phyloP scores from a whole-genome alignment of 345 rosid genomes.

The Tarenaya hassleriana region DNA sequence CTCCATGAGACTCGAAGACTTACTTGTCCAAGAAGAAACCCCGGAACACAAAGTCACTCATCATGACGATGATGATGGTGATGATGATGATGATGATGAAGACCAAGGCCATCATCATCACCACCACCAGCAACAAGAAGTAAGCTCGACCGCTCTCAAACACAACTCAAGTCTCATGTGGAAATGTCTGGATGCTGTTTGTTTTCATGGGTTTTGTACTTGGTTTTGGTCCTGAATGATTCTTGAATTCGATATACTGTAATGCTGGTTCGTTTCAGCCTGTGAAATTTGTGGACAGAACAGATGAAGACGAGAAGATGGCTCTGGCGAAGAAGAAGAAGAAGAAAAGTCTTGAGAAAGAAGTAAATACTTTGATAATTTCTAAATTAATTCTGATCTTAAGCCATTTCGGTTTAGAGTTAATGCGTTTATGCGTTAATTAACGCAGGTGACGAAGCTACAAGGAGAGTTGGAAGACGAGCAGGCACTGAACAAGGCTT shows the following conservation, averaged over 20 bases:
- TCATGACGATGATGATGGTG: constrained; percentile 20
- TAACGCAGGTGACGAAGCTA: constrained; percentile 48
- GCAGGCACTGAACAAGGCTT: constrained; percentile 46
- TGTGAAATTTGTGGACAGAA: constrained; percentile 13
- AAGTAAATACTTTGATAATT: background rate
- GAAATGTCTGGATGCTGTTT: no score
- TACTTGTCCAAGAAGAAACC: constrained; percentile 45
- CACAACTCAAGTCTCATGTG: no score
- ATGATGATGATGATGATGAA: constrained; percentile 30
- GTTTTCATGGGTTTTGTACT: no score
- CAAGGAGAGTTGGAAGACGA: constrained; percentile 57
- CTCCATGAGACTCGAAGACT: constrained; percentile 24
- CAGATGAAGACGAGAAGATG: constrained; percentile 34
- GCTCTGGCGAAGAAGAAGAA: constrained; percentile 52
- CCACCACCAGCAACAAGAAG: background rate
- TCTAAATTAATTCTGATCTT: background rate
- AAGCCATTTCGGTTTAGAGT: background rate
- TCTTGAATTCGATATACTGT: no score
- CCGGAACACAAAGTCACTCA: no score
- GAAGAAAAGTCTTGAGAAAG: constrained; percentile 16
- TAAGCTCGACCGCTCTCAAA: background rate
- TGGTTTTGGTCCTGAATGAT: no score
- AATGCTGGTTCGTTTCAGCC: constrained; percentile 3
- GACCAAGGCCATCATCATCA: no score
- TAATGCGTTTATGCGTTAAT: background rate